Base-by-base conservation (phyloP, 2,329 filamentous ascomycete genomes). In the Neophaeococcomyces mojaviensis region DNA sequence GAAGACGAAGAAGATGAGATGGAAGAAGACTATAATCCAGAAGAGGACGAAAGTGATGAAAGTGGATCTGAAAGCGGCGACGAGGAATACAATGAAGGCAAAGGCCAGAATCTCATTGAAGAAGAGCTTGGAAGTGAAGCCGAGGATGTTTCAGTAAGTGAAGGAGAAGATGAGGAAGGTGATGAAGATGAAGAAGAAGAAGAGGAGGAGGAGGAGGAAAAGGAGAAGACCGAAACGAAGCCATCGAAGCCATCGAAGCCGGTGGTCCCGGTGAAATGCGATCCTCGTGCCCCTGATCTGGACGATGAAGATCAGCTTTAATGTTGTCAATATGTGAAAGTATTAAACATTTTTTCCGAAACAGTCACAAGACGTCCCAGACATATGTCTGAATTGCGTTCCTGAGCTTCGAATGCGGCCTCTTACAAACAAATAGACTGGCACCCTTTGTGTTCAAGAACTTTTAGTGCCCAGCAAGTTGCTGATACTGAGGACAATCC, bases 11-110 rank as follows among this genome's bases (percentile, higher is more conserved):
- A 70, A 52, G 68, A 72, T 35, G 67, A 72, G 49, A 68, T 70
- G 16, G 71, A 72, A 47, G 70, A 73, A 47, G 71, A 73, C 49
- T 74, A 72, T 50, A 68, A 74, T 50, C 70, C 70, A 3, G 70
- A 69, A n/a, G 72, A 66, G 51, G 70, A 70, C 1, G 68, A 61
- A 4, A 66, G 71, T 30, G 72, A 66, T 31, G 69, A 69, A 7
- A 72, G 69, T 55, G 70, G 67, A 10, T 59, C 59, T 5, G 68
- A 63, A 46, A 67, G 62, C 50, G 68, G 68, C 1, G 66, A 68
- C n/a, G 66, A 68, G 16, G 58, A 59, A 8, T 61, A 65, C 2
- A 58, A 61, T 19, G 57, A 58, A 1, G 60, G 55, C 12, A 61
- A 61, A 37, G 63, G 58, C 24, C 55, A 58, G 46, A 56, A 69